Base-by-base conservation (phyloP, 129 eudicot genomes). In the Mikania micrantha region DNA sequence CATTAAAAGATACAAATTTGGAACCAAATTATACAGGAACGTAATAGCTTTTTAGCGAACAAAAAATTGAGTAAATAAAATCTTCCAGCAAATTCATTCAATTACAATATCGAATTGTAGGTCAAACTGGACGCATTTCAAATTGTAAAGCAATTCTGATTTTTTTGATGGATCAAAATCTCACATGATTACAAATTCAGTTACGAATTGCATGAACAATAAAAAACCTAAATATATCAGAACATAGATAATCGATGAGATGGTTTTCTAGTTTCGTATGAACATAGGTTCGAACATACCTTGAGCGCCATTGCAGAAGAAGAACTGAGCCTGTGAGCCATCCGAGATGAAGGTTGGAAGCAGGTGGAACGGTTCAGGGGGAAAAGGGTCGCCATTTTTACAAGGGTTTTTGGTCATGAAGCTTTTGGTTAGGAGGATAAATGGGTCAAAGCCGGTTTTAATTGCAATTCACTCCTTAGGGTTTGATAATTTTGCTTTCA, bases 261-360 rank as follows among this genome's bases (percentile, higher is more conserved):
- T 44, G 21, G 35, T 56, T 40, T 4, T 11, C 7, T 22, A 63
- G 6, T 27, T 63, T n/a, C 16, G 64, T 16, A 39, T 15, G 9
- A 16, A 64, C 0, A 19, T 17, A 31, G 48, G 22, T 10, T 0
- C 4, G 22, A 35, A 47, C 49, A 50, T 58, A 85, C 91, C 87
- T 87, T 76, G 44, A 75, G 62, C 27, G 59, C 56, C 40, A 34
- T 44, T 16, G 34, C 44, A 29, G 85, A 69, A 8, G 82, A 72
- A 73, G 77, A 62, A 70, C 31, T 69, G 48, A 73, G 75, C 47
- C 60, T 80, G 74, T 80, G 80, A 49, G 88, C 74, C 93, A 83
- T 80, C 9, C 65, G 50, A 29, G 79, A 62, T 52, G 69, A 76
- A 53, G 61, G 57, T 15, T 28, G 77, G 59, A 61, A 64, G 29